Base-by-base conservation (phyloP, 495 filamentous ascomycete species). In the Neurospora discreta region DNA sequence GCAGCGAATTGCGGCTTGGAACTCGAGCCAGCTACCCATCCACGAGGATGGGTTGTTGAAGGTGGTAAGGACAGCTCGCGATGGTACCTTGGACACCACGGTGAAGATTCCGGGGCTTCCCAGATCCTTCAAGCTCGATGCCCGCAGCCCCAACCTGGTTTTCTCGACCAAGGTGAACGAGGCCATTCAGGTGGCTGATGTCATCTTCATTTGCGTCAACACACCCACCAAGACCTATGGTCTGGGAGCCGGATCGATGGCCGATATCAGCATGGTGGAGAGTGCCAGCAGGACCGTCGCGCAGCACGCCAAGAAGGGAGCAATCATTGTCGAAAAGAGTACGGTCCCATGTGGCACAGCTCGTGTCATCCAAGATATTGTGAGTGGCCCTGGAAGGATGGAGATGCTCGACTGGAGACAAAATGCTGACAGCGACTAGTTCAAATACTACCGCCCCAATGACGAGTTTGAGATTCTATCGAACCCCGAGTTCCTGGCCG, bases 271-370 rank as follows among this genome's bases (percentile, higher is more conserved):
- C 20, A 88, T 88, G 9, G 84, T 94, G n/a, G 92, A 96, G 77
- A 84, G 85, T 43, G 92, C 90, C 0, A 86, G 87, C 9, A 81
- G 87, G 46, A 87, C 87, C 38, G 89, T 95, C 40, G 93, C 92
- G 0, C 80, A 85, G 68, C 81, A 90, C 69, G 89, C 92, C 11
- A 87, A 84, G 65, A 79, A 84, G 7, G 90, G 90, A 26, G 88
- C 90, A 52, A 92, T 95, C 71, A 84, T 96, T 23, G 92, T 95
- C 2, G 93, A 95, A 81, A 95, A 95, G 81, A 90, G 87, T 60
- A 96, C 93, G 0, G 93, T 96, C 38, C 93, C 93, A 6, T 93
- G 90, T 74, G 84, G 90, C 23, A 96, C 93, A 6, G 90, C 92
- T 0, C 84, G 92, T 43, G 84, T 88, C 39, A 86, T 96, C 26